phyloP scores from a whole-genome alignment of 805 yeast genomes.

The Candida piceae region DNA sequence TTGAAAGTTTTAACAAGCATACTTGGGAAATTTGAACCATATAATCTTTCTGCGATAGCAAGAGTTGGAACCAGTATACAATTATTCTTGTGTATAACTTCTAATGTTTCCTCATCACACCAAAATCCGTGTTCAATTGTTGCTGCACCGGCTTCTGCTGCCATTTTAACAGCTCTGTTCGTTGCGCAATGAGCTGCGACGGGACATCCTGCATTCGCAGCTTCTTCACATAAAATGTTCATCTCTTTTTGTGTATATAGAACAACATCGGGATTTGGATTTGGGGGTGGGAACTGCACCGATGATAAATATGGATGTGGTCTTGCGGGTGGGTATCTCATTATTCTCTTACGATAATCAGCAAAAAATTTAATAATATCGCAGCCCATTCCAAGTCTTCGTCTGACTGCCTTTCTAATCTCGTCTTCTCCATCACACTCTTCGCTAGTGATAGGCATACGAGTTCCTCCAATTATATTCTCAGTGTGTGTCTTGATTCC shows the following conservation, averaged over 20 bases:
- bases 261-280: constrained; percentile 26
- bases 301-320: constrained; percentile 26
- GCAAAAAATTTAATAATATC: constrained; percentile 26
- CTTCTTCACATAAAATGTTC: constrained; percentile 23
- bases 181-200: constrained; percentile 28
- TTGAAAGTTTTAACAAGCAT: constrained; percentile 17
- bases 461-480: constrained; percentile 22
- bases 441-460: constrained; percentile 19
- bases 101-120: constrained; percentile 20
- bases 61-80: constrained; percentile 25
- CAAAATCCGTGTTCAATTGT: constrained; percentile 25
- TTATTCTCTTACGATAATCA: constrained; percentile 23
- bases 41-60: constrained; percentile 20
- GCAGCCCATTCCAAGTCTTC: constrained; percentile 24
- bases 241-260: constrained; percentile 25
- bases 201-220: constrained; percentile 21
- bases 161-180: constrained; percentile 23
- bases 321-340: constrained; percentile 25
- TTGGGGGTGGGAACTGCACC: constrained; percentile 22
- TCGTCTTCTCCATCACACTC: constrained; percentile 26
- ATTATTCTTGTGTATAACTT: constrained; percentile 14
- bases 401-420: constrained; percentile 23
- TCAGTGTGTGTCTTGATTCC: constrained; percentile 23
- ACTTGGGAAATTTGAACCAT: constrained; percentile 14
- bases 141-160: constrained; percentile 23